Evolutionary conservation across 2,329 filamentous ascomycete genomes (phyloP).

Genomic region (Pseudogymnoascus sp.): DNA sequence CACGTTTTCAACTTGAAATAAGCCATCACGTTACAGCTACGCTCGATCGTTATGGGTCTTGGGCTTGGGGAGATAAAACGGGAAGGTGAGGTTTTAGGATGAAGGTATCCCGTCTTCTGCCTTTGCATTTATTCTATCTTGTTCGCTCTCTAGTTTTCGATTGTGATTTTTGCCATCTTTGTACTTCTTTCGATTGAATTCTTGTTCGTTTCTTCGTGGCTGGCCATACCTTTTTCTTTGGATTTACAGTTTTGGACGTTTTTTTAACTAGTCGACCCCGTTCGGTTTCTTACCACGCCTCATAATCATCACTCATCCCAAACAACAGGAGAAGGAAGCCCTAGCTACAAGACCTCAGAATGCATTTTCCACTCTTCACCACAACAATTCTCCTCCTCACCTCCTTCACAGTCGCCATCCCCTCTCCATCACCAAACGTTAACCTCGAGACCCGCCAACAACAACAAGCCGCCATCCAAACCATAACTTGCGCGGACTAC

Average conservation of each 20-base stretch:
- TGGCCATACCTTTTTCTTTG: constrained; percentile 11
- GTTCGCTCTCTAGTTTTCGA: neutral
- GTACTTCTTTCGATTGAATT: constrained; percentile 4
- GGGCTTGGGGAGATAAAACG: neutral
- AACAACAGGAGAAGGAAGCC: neutral
- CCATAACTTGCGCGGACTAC: constrained; percentile 33
- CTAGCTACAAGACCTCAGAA: neutral
- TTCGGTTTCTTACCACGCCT: neutral
- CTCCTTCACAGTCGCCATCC: neutral
- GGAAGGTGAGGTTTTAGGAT: neutral
- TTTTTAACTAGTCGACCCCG: neutral
- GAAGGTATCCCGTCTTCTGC: neutral
- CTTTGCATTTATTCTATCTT: neutral
- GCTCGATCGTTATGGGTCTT: neutral
- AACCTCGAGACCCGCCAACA: neutral
- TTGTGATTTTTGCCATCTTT: neutral
- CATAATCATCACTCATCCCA: neutral
- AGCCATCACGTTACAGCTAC: neutral
- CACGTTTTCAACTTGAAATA: neutral
- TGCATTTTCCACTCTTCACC: constrained; percentile 7
- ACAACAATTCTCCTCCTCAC: constrained; percentile 3
- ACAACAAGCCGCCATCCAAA: neutral
- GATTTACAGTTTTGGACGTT: neutral
- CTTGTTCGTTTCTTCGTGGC: constrained; percentile 10
- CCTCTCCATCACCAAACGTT: neutral